Percentiles rank a stretch among this genome's conserved stretches.
phyloP scores from a whole-genome alignment of 208 protist species.

The Balamuthia mandrillaris region DNA sequence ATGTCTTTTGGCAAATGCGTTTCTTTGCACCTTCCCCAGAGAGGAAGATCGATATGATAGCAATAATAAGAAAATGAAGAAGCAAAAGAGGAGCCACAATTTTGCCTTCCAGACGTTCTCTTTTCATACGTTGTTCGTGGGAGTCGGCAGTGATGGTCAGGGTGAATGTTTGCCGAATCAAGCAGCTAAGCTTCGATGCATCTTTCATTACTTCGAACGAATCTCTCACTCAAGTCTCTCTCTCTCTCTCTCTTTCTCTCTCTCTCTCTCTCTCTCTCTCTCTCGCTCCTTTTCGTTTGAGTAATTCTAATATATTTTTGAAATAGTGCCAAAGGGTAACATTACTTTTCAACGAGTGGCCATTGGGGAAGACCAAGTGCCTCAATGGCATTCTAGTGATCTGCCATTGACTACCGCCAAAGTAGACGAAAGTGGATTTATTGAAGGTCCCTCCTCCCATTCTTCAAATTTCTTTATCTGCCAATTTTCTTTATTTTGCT shows the following conservation, averaged over 20 bases:
- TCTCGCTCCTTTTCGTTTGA: neutral
- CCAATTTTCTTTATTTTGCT: too few species aligned
- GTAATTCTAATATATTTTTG: neutral
- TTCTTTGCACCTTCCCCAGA: conserved; percentile 31
- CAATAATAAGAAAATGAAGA: neutral
- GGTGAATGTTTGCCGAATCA: neutral
- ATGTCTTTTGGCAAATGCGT: conserved; percentile 25
- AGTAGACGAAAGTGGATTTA: neutral
- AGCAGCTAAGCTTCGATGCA: conserved; percentile 23
- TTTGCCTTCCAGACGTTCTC: conserved; percentile 8
- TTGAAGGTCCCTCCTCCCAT: too few species aligned
- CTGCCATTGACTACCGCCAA: neutral
- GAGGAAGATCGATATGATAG: neutral
- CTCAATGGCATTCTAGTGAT: neutral
- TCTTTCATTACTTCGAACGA: conserved; percentile 38
- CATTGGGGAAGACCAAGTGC: conserved; percentile 1
- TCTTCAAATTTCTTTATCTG: too few species aligned
- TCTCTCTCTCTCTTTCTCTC: neutral
- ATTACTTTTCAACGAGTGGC: neutral
- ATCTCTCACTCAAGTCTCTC: neutral
- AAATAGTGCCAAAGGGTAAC: neutral
- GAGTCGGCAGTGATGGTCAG: too few species aligned
- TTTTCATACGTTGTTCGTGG: conserved; percentile 22
- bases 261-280: too few species aligned
- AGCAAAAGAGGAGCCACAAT: neutral